Evolutionary conservation across 2,329 filamentous ascomycete species (phyloP).

Genomic region (Claviceps sp.): DNA sequence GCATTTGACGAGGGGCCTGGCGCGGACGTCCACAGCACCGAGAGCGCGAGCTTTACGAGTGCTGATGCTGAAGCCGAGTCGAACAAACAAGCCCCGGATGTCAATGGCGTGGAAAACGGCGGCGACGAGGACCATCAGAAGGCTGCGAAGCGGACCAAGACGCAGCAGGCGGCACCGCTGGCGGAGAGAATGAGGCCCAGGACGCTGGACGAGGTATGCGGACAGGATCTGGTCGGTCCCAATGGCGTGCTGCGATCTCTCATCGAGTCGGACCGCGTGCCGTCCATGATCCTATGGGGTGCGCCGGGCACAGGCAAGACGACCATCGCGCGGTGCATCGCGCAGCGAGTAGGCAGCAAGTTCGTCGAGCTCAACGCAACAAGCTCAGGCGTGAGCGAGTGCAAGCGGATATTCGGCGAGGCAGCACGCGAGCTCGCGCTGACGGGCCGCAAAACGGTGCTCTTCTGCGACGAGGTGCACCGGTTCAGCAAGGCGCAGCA

Average conservation of each 20-base stretch:
- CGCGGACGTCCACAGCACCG: slow-evolving; percentile 7
- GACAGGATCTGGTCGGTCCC: slow-evolving; percentile 80
- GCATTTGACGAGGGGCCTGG: slow-evolving; percentile 42
- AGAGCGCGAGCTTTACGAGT: background rate
- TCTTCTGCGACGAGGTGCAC: slow-evolving; percentile 97
- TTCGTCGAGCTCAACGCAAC: slow-evolving; percentile 97
- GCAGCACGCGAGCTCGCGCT: slow-evolving; percentile 66
- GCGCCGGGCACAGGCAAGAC: slow-evolving; percentile 73
- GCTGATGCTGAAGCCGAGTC: background rate
- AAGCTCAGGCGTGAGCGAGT: slow-evolving; percentile 73
- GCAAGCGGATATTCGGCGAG: slow-evolving; percentile 82
- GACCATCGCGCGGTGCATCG: slow-evolving; percentile 84
- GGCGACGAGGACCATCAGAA: slow-evolving; percentile 3
- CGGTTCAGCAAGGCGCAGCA: slow-evolving; percentile 86
- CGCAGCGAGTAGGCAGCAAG: slow-evolving; percentile 64
- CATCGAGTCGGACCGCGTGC: slow-evolving; percentile 74
- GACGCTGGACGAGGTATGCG: slow-evolving; percentile 72
- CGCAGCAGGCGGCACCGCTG: slow-evolving; percentile 62
- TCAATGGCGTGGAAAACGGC: slow-evolving; percentile 4
- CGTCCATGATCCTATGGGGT: slow-evolving; percentile 93
- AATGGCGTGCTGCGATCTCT: slow-evolving; percentile 73
- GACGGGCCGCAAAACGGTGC: slow-evolving; percentile 81
- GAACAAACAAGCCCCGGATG: background rate
- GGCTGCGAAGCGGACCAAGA: slow-evolving; percentile 52
- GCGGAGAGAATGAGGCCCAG: slow-evolving; percentile 88